These are phyloP conservation scores for Penicillium concentricum DNA, from an alignment of 2,329 filamentous ascomycete genomes.

Conservation along the genomic window DNA sequence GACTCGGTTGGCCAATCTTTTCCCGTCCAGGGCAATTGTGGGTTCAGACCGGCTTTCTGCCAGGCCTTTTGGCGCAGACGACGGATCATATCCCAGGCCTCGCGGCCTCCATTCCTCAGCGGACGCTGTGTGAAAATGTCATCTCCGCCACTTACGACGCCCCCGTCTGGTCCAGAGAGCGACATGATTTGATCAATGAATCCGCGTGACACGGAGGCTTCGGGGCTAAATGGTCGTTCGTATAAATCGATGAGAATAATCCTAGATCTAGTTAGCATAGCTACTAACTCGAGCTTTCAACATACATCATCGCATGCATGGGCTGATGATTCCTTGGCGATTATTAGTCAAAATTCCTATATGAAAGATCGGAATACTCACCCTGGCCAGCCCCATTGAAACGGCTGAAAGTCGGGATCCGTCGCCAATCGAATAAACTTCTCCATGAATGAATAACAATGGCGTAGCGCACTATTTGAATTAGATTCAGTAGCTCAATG, in stretches of 20 bases:
- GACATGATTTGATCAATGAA: conserved; percentile 49
- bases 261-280: conserved; percentile 24
- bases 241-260: conserved; percentile 52
- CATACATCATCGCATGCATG: conserved; percentile 45
- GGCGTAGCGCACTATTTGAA: conserved; percentile 42
- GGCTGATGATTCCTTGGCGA: conserved; percentile 40
- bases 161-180: conserved; percentile 45
- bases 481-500: conserved; percentile 7
- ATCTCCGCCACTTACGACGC: conserved; percentile 48
- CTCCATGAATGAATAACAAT: conserved; percentile 50
- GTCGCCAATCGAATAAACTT: conserved; percentile 49
- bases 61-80: conserved; percentile 48
- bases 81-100: conserved; percentile 51
- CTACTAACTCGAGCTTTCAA: neutral
- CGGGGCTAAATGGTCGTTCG: conserved; percentile 46
- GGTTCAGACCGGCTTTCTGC: conserved; percentile 50
- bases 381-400: conserved; percentile 51
- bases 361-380: conserved; percentile 17
- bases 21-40: conserved; percentile 47
- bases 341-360: neutral
- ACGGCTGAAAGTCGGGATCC: conserved; percentile 48
- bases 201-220: conserved; percentile 46
- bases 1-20: conserved; percentile 31
- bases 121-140: conserved; percentile 46
- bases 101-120: conserved; percentile 47